Percentiles rank a stretch among this genome's conserved stretches.
Evolutionary conservation across 768 basidiomycete genomes (phyloP).

Genomic region (Lactarius indigo): DNA sequence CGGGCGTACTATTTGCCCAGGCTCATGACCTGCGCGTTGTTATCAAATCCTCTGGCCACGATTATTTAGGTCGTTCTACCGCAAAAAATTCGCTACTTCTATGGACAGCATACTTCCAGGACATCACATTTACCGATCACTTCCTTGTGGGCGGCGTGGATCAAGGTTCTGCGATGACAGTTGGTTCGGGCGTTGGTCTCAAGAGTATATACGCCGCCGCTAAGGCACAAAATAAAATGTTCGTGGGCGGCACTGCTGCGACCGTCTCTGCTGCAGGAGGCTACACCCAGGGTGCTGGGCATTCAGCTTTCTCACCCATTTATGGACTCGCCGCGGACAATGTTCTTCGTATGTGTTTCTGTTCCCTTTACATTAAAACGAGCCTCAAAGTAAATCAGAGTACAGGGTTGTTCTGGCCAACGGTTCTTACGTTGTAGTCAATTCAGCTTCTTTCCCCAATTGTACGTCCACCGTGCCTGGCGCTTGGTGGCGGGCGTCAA

Average conservation of each 20-base stretch:
- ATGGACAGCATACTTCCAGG: constrained; percentile 39
- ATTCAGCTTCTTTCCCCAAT: constrained; percentile 10
- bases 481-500: neutral
- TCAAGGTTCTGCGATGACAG: constrained; percentile 30
- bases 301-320: constrained; percentile 27
- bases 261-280: constrained; percentile 28
- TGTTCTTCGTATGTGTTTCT: constrained; percentile 24
- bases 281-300: constrained; percentile 29
- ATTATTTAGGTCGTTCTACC: constrained; percentile 44
- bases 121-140: constrained; percentile 32
- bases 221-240: constrained; percentile 25
- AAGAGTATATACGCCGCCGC: constrained; percentile 21
- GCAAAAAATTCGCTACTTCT: constrained; percentile 39
- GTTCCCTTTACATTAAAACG: too few relatives aligned
- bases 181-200: constrained; percentile 28
- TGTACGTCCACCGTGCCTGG: constrained; percentile 4
- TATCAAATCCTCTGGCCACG: constrained; percentile 38
- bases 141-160: constrained; percentile 25
- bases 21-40: constrained; percentile 33
- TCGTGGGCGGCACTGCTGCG: constrained; percentile 28
- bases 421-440: constrained; percentile 1
- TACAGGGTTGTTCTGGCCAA: constrained; percentile 15
- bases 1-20: constrained; percentile 32
- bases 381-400: neutral
- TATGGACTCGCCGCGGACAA: constrained; percentile 30